Evolutionary conservation across 352 stramenopile species (phyloP), one percentile per base, ranked within the genome.

Genomic region (Pythium angustatum): DNA sequence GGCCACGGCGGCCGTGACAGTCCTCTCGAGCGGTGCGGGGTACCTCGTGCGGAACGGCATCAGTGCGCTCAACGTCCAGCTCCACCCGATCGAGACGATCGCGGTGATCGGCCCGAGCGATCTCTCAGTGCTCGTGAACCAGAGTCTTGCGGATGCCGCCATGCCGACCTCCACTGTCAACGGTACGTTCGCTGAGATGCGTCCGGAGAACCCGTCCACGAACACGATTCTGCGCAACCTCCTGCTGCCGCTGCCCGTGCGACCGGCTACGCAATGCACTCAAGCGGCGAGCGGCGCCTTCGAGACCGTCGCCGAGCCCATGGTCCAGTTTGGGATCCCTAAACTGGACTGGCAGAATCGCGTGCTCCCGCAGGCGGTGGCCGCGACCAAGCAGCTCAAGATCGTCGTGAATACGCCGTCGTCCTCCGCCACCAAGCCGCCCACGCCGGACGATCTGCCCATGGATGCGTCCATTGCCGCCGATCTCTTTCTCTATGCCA

Each of bases 161-260:
- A n/a, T n/a, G n/a, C n/a, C 5, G 22, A 26, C 24, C 11, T 49
- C 34, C 15, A 61, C 38, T 2, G 30, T 63, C 10, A 44, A 52
- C 34, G 44, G 31, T 22, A 44, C 48, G 14, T 58, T 30, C 36
- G 6, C 48, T 1, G 58, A 66, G 30, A 11, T 14, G 1, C 40
- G 12, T 1, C 36, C 48, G n/a, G 4, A 41, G 8, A 66, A 59
- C 40, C 26, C 58, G 5, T 3, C 24, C 19, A 45, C 26, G 11
- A 66, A 58, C n/a, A 66, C 58, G 1, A 53, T 66, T 17, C 36
- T 52, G 11, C 58, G 58, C 15, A 66, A 52, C 27, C 48, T 58
- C 4, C 21, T 66, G 5, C 36, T 53, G 4, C 27, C 48, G 15
- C 58, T n/a, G n/a, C n/a, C n/a, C n/a, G n/a, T n/a, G n/a, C n/a